Conservation (phyloP, 441 rosid species). For the Gossypium laxum region DNA sequence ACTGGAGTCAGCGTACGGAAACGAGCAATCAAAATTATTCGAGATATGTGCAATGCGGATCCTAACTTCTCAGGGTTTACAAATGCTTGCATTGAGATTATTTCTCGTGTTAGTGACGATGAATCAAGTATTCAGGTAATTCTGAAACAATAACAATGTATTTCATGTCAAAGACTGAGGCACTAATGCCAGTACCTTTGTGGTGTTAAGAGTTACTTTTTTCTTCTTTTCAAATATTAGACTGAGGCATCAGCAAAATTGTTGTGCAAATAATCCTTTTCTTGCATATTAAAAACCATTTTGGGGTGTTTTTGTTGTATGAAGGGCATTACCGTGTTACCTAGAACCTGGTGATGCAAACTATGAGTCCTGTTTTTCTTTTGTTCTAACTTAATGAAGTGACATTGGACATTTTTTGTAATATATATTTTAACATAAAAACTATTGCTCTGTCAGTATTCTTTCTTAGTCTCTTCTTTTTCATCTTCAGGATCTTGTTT, state of each 20-base stretch:
- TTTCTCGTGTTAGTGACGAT: constrained; percentile 89
- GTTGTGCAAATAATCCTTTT: not conserved
- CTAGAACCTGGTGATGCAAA: not conserved
- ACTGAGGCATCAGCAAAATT: not conserved
- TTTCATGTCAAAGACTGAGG: not conserved
- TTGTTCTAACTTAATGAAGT: not conserved
- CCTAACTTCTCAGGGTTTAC: constrained; percentile 78
- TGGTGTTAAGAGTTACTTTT: not conserved
- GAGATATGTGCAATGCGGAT: constrained; percentile 92
- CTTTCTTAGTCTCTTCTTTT: constrained; percentile 10
- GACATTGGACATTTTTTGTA: not conserved
- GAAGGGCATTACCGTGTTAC: not conserved
- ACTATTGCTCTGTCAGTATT: not conserved
- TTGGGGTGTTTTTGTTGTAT: not conserved
- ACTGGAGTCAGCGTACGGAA: constrained; percentile 97
- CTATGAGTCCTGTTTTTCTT: not conserved
- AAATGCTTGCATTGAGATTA: constrained; percentile 82
- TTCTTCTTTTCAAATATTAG: not conserved
- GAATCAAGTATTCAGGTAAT: constrained; percentile 95
- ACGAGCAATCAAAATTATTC: constrained; percentile 86
- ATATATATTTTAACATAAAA: not conserved
- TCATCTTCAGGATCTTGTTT: constrained; percentile 74
- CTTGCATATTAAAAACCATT: not conserved
- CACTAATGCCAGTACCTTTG: not conserved
- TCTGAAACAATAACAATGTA: not conserved